A percentile compares a stretch with the other conserved stretches of the same genome.
These are phyloP conservation scores for Trypanosoma theileri DNA, from an alignment of 208 protist genomes.

Conservation along the genomic window DNA sequence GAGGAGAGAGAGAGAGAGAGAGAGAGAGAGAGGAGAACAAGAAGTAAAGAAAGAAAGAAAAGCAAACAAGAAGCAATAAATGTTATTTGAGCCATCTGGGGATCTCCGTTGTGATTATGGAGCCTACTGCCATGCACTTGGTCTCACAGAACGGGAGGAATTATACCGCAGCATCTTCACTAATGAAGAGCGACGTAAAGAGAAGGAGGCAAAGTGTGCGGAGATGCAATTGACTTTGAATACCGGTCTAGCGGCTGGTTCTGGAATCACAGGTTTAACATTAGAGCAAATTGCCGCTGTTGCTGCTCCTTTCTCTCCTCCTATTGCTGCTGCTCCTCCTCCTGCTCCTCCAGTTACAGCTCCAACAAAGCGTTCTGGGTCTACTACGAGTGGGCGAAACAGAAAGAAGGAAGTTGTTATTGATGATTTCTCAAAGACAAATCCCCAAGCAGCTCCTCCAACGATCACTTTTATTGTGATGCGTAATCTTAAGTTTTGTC, in stretches of 20 bases:
- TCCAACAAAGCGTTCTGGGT: conserved; percentile 5
- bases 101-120: conserved; percentile 83
- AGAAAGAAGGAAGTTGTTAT: neutral
- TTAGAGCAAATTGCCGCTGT: neutral
- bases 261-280: neutral
- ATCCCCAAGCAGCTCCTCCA: conserved; percentile 1
- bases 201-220: conserved; percentile 14
- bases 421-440: conserved; percentile 1
- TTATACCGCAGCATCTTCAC: conserved; percentile 66
- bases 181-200: conserved; percentile 22
- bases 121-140: conserved; percentile 84
- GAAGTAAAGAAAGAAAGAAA: neutral
- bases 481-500: conserved; percentile 72
- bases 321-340: neutral
- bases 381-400: conserved; percentile 1
- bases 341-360: neutral
- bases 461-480: conserved; percentile 66
- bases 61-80: conserved; percentile 22
- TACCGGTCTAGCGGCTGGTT: neutral
- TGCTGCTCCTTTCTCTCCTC: neutral
- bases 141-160: conserved; percentile 82
- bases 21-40: too few species aligned
- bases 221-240: neutral
- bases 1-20: too few species aligned
- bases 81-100: conserved; percentile 88